phyloP scores from a whole-genome alignment of 1,284 basidiomycete genomes.

The Spongispora temasekensis region DNA sequence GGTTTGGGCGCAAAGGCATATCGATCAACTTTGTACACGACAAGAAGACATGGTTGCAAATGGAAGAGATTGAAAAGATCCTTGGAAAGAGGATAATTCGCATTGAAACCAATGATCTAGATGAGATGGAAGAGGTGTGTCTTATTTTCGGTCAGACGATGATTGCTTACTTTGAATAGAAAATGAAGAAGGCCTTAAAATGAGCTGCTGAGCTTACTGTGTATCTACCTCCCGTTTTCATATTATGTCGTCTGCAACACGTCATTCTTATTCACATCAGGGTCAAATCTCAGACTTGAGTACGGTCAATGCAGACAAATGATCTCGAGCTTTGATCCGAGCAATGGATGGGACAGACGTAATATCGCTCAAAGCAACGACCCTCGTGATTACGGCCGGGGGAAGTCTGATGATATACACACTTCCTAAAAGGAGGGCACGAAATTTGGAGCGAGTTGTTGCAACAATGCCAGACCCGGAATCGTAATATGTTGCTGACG shows the following conservation, averaged over 20 bases:
- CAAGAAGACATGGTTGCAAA: constrained; percentile 79
- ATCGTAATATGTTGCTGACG: constrained; percentile 32
- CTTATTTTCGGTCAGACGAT: constrained; percentile 1
- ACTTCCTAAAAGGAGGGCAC: no score
- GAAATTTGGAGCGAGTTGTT: constrained; percentile 24
- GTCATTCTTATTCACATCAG: no score
- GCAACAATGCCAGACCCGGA: constrained; percentile 32
- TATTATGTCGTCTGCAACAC: no score
- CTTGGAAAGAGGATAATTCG: constrained; percentile 77
- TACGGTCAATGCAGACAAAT: no score
- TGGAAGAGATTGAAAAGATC: constrained; percentile 80
- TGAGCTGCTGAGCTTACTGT: constrained; percentile 30
- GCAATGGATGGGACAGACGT: no score
- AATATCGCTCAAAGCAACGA: no score
- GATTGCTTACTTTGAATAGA: constrained; percentile 39
- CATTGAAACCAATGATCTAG: constrained; percentile 83
- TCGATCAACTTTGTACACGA: constrained; percentile 98
- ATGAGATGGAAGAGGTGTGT: constrained; percentile 85
- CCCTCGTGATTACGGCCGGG: no score
- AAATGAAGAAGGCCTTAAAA: constrained; percentile 78
- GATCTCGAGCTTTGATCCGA: no score
- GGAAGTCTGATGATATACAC: no score
- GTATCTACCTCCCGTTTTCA: neutral
- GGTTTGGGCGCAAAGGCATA: constrained; percentile 93
- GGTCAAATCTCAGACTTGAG: no score